A percentile compares a stretch with the other conserved stretches of the same genome.
These are phyloP conservation scores for Fagus crenata DNA, from an alignment of 306 rosid species.

Conservation along the genomic window DNA sequence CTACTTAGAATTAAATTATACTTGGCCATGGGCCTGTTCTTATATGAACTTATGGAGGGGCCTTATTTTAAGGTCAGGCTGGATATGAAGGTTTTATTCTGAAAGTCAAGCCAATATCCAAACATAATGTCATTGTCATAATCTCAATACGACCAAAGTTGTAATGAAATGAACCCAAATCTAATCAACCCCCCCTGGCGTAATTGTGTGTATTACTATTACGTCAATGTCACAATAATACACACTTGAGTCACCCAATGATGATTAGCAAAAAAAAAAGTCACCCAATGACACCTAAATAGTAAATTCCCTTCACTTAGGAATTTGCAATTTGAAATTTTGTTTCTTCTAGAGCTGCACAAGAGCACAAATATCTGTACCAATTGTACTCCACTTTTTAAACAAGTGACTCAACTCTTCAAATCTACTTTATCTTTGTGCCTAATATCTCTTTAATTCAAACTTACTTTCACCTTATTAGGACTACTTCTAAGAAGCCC, in stretches of 20 bases:
- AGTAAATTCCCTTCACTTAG: no score
- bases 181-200: background rate
- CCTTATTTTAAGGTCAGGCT: background rate
- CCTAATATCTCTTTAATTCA: no score
- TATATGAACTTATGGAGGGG: background rate
- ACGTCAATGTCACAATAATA: background rate
- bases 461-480: no score
- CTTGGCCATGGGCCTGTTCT: background rate
- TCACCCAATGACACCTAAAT: background rate
- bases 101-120: background rate
- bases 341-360: no score
- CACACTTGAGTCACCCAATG: background rate
- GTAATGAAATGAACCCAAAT: background rate
- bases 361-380: no score
- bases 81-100: background rate
- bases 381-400: no score
- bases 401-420: no score
- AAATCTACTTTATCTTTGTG: no score
- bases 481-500: no score
- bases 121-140: background rate
- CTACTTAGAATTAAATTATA: background rate
- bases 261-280: no score
- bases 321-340: no score
- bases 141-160: background rate
- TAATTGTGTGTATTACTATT: background rate